Conservation (phyloP, 306 rosid species). For the Cucumis hystrix region DNA sequence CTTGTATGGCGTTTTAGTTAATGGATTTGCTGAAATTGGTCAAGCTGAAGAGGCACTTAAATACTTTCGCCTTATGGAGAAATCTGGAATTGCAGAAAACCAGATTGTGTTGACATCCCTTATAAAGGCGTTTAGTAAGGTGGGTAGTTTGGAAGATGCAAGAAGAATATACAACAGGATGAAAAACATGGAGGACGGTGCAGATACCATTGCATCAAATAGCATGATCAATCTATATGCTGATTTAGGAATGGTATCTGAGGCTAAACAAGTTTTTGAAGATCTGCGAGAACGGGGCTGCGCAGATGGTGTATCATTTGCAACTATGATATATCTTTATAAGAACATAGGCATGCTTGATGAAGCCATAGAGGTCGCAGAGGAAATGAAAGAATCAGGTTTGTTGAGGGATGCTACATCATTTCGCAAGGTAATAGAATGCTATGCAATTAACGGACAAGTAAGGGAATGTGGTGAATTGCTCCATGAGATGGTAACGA, state of each 20-base stretch:
- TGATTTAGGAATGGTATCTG: conserved; percentile 61
- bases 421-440: conserved; percentile 53
- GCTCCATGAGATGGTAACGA: conserved; percentile 59
- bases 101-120: conserved; percentile 53
- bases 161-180: conserved; percentile 38
- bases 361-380: conserved; percentile 67
- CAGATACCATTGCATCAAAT: conserved; percentile 58
- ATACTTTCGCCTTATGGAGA: conserved; percentile 48
- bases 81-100: conserved; percentile 53
- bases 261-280: conserved; percentile 57
- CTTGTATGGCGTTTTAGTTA: conserved; percentile 69
- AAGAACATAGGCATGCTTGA: conserved; percentile 54
- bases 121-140: conserved; percentile 65
- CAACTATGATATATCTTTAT: conserved; percentile 64
- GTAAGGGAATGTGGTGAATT: conserved; percentile 62
- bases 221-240: conserved; percentile 65
- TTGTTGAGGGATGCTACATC: conserved; percentile 60
- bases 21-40: conserved; percentile 83
- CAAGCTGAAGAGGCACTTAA: conserved; percentile 53
- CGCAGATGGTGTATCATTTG: conserved; percentile 53
- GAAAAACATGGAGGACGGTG: conserved; percentile 49
- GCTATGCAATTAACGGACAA: conserved; percentile 51
- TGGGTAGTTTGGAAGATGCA: conserved; percentile 54
- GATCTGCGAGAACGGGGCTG: conserved; percentile 39
- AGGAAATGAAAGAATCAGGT: conserved; percentile 70